Conservation (phyloP, 352 stramenopile genomes). For the Globisporangium orthogonon region DNA sequence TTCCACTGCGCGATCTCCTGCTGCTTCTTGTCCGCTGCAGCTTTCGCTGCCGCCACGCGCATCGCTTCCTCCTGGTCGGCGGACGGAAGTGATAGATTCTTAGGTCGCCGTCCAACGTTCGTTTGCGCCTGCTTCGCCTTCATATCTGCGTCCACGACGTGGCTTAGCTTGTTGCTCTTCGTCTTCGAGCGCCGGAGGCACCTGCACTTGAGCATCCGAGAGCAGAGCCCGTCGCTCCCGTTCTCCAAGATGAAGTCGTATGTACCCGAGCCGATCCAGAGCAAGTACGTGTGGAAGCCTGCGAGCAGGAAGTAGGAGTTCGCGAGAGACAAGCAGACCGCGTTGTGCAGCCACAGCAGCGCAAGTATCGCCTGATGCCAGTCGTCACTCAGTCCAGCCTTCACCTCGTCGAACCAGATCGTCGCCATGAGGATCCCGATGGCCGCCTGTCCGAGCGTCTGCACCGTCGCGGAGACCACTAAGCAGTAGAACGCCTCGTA, state of each 20-base stretch:
- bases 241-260: constrained; percentile 85
- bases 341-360: constrained; percentile 77
- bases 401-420: constrained; percentile 54
- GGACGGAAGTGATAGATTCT: neutral
- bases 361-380: constrained; percentile 39
- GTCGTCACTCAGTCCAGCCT: constrained; percentile 24
- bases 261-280: constrained; percentile 61
- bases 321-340: constrained; percentile 38
- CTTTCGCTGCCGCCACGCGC: constrained; percentile 3
- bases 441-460: constrained; percentile 56
- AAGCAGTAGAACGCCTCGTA: constrained; percentile 83
- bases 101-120: neutral
- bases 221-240: constrained; percentile 64
- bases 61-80: constrained; percentile 3
- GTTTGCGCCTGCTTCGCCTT: constrained; percentile 7
- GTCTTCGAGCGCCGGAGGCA: constrained; percentile 41
- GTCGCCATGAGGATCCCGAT: constrained; percentile 76
- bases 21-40: constrained; percentile 19
- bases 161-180: constrained; percentile 34
- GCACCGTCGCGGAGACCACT: constrained; percentile 47
- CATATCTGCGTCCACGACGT: constrained; percentile 23
- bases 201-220: constrained; percentile 70
- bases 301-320: constrained; percentile 70
- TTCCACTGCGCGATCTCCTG: constrained; percentile 32
- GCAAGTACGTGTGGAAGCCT: constrained; percentile 73